Conservation (phyloP, 73 alveolate genomes). For the Effrenium voratum region DNA sequence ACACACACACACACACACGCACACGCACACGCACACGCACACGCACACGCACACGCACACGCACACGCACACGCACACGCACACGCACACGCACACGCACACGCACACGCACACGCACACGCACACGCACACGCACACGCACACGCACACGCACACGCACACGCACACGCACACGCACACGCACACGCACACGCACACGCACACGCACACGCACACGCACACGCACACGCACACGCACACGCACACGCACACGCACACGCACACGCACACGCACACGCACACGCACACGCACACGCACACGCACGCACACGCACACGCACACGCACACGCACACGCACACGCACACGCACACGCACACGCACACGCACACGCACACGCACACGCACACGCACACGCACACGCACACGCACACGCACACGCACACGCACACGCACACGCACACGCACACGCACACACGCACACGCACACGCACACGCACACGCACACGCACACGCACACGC, state of each 20-base stretch:
- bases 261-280: background rate
- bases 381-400: background rate
- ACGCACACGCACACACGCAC: conserved; percentile 6
- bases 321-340: conserved; percentile 10
- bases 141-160: conserved; percentile 10
- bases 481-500: background rate
- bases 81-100: conserved; percentile 10
- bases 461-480: background rate
- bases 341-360: conserved; percentile 13
- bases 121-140: conserved; percentile 13
- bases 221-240: background rate
- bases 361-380: conserved; percentile 2
- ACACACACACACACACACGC: conserved; percentile 1
- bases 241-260: background rate
- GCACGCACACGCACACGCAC: conserved; percentile 1
- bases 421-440: background rate
- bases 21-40: conserved; percentile 10
- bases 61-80: conserved; percentile 13
- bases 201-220: background rate
- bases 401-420: background rate
- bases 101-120: conserved; percentile 4
- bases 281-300: background rate
- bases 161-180: conserved; percentile 2
- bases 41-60: conserved; percentile 10
- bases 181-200: background rate